Evolutionary conservation across 148 eudicot genomes (phyloP), one percentile per base, ranked within the genome.

Genomic region (Vaccinium vitisidaea): DNA sequence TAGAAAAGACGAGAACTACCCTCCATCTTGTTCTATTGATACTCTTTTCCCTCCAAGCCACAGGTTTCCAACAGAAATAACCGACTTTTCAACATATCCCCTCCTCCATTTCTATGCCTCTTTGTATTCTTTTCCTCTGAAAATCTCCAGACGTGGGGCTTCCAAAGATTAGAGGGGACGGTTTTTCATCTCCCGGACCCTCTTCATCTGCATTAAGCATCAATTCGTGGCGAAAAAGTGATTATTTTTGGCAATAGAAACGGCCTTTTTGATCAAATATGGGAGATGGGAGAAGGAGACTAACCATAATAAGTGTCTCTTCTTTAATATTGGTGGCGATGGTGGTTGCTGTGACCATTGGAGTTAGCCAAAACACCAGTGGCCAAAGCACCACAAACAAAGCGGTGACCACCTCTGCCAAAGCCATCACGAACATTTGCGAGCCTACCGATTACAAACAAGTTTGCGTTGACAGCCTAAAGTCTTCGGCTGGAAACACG

Each of bases 341-440:
- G 85, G 90, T 91, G 83, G 90, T 89, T 4, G 92, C 91, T 0
- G 92, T 90, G 70, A 56, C 90, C 1, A 43, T 92, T 25, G 91
- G 89, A 2, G 50, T 88, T 19, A 73, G 59, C 85, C 23, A 80
- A 15, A 81, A 87, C 39, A 2, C 65, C 81, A 6, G 73, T 63
- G 81, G 56, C 14, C 27, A 23, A 6, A 67, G 36, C 73, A 25
- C 80, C 2, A 7, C 14, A 0, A n/a, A 80, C 10, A 55, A 84
- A 10, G 83, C 73, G 1, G 36, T 90, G 6, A 10, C 84, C 2
- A 43, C 95, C 18, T 86, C 94, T 1, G 63, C 71, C 14, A 94
- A 93, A 84, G 90, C 95, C 71, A 90, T 95, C 52, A 77, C 88
- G 14, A 83, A 86, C 18, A 86, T 95, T 23, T 95, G 98, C 55